Percentiles rank a stretch among this genome's conserved stretches.
Evolutionary conservation across 108 stramenopile genomes (phyloP).

Genomic region (Phaeodactylum tricornutum): DNA sequence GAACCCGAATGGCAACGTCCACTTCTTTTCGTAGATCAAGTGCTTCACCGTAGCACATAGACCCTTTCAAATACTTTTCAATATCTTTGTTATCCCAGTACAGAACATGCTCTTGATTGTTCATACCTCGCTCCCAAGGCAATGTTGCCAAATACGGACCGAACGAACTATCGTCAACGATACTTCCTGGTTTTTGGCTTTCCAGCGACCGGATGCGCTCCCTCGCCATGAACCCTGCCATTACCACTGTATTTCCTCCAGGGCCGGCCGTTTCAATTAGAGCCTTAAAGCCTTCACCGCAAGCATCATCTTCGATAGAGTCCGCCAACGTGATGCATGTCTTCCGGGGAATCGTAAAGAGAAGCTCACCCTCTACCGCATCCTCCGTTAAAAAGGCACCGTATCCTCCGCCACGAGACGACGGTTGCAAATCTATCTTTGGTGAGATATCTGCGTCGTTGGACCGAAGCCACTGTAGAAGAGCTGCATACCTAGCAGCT

Average conservation of each 20-base stretch:
- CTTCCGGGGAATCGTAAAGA: slow-evolving; percentile 48
- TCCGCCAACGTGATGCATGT: slow-evolving; percentile 50
- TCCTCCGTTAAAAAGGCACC: slow-evolving; percentile 38
- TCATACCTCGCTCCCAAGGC: slow-evolving; percentile 57
- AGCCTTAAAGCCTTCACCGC: slow-evolving; percentile 39
- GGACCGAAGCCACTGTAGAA: slow-evolving; percentile 3
- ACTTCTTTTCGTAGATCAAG: slow-evolving; percentile 41
- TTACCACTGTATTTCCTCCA: slow-evolving; percentile 37
- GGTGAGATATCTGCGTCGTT: background rate
- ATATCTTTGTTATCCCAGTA: slow-evolving; percentile 59
- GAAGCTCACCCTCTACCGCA: slow-evolving; percentile 32
- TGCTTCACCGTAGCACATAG: slow-evolving; percentile 52
- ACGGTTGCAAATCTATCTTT: slow-evolving; percentile 8
- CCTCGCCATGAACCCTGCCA: slow-evolving; percentile 67
- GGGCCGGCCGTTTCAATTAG: slow-evolving; percentile 41
- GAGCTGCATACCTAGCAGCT: too few species aligned
- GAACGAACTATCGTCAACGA: slow-evolving; percentile 14
- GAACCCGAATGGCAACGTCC: slow-evolving; percentile 30
- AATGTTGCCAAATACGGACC: slow-evolving; percentile 51
- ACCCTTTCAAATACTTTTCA: slow-evolving; percentile 37
- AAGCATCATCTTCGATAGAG: slow-evolving; percentile 20
- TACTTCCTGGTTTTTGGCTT: background rate
- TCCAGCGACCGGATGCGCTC: slow-evolving; percentile 13
- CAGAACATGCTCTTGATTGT: slow-evolving; percentile 65
- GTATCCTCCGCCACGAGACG: slow-evolving; percentile 39